These are phyloP conservation scores for Malus asiatica DNA, from an alignment of 306 rosid genomes.

Conservation along the genomic window DNA sequence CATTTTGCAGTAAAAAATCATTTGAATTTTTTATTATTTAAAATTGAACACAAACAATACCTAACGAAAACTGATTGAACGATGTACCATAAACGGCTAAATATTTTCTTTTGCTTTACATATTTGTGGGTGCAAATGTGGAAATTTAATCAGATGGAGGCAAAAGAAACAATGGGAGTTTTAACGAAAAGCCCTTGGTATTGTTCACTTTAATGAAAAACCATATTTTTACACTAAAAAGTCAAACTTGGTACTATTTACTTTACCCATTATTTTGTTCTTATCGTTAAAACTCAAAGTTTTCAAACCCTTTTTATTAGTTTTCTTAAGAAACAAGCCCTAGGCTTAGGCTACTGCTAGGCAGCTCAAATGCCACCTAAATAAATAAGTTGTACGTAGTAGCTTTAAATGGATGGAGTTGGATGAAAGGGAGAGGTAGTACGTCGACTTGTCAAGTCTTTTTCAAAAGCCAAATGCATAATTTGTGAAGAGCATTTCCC, in stretches of 20 bases:
- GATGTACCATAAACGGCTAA: too few relatives aligned
- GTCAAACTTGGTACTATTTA: too few relatives aligned
- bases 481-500: background rate
- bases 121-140: background rate
- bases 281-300: too few relatives aligned
- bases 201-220: too few relatives aligned
- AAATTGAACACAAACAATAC: too few relatives aligned
- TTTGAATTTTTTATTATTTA: too few relatives aligned
- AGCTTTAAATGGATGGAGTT: slow-evolving; percentile 4
- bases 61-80: too few relatives aligned
- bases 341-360: background rate
- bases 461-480: background rate
- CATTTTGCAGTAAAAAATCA: accelerated
- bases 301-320: too few relatives aligned
- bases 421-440: slow-evolving; percentile 7
- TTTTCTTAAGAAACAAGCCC: background rate
- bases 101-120: background rate
- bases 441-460: background rate
- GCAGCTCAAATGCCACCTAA: slow-evolving; percentile 12
- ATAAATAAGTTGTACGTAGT: background rate
- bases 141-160: background rate
- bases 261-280: too few relatives aligned
- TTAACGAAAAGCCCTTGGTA: too few relatives aligned
- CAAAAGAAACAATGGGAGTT: background rate
- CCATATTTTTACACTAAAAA: too few relatives aligned